These are phyloP conservation scores for Tolypocladium ophioglossoides DNA, from an alignment of 2,329 filamentous ascomycete genomes.

Conservation along the genomic window DNA sequence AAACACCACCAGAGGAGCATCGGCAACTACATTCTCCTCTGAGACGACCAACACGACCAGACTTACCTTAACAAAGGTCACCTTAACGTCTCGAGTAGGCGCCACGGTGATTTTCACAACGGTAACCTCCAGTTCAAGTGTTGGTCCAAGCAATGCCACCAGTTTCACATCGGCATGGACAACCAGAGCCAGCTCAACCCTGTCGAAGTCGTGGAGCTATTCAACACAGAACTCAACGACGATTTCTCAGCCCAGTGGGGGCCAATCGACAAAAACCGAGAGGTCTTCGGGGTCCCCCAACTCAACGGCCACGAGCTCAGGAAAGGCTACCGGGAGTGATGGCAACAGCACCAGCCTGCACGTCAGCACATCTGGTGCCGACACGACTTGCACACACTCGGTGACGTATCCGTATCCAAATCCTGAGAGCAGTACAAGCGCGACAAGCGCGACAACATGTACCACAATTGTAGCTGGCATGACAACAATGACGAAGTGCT, in stretches of 20 bases:
- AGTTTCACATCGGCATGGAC: not conserved
- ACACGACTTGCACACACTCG: not conserved
- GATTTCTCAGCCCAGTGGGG: not conserved
- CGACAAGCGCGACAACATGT: not conserved
- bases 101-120: not conserved
- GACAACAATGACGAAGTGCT: not conserved
- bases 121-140: not conserved
- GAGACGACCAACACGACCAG: not conserved
- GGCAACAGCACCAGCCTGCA: not conserved
- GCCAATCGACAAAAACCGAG: not conserved
- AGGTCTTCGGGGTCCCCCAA: not conserved
- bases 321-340: not conserved
- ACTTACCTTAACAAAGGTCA: not conserved
- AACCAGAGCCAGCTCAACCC: not conserved
- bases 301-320: not conserved
- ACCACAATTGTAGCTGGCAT: not conserved
- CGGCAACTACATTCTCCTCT: not conserved
- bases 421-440: not conserved
- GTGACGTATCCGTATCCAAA: not conserved
- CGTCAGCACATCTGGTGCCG: not conserved
- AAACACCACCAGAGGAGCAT: not conserved
- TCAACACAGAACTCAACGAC: not conserved
- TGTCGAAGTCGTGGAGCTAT: not conserved
- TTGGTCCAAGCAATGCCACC: not conserved
- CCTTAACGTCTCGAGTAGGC: not conserved